Conservation (phyloP, 2,329 filamentous ascomycete species). For the Huntiella abstrusa region DNA sequence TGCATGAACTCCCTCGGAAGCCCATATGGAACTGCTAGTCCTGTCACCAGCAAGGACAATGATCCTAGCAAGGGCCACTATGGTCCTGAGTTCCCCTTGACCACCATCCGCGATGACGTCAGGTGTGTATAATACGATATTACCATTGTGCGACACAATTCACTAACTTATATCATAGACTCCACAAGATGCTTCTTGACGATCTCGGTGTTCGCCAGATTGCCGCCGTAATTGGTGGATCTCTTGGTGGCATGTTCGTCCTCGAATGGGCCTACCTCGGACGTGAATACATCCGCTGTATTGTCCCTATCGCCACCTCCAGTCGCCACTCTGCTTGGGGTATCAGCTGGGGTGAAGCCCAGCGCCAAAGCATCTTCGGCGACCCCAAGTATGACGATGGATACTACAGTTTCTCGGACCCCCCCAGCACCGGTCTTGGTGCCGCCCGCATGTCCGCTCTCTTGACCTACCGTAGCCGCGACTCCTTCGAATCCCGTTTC, state of each 20-base stretch:
- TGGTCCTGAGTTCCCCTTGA: conserved; percentile 88
- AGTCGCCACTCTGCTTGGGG: conserved; percentile 76
- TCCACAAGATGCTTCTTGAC: conserved; percentile 65
- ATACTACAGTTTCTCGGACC: conserved; percentile 77
- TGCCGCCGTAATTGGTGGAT: conserved; percentile 63
- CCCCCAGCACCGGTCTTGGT: conserved; percentile 68
- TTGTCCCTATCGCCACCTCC: conserved; percentile 72
- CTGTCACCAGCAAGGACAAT: conserved; percentile 74
- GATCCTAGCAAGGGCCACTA: conserved; percentile 57
- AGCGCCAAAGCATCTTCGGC: conserved; percentile 85
- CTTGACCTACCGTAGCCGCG: conserved; percentile 85
- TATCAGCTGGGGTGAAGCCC: conserved; percentile 78
- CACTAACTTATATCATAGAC: conserved; percentile 22
- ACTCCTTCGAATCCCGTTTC: conserved; percentile 92
- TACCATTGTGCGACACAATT: not conserved
- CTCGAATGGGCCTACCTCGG: conserved; percentile 85
- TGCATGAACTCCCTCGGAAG: conserved; percentile 76
- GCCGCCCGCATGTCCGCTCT: conserved; percentile 94
- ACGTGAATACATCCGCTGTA: conserved; percentile 60
- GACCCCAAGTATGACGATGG: conserved; percentile 98
- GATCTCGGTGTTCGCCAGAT: conserved; percentile 63
- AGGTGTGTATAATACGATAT: conserved; percentile 38
- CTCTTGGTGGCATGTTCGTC: conserved; percentile 80
- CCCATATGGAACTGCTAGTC: conserved; percentile 73
- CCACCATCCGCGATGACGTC: conserved; percentile 88